Evolutionary conservation across 2,329 filamentous ascomycete genomes (phyloP).

Genomic region (Verticillium tricorpus): DNA sequence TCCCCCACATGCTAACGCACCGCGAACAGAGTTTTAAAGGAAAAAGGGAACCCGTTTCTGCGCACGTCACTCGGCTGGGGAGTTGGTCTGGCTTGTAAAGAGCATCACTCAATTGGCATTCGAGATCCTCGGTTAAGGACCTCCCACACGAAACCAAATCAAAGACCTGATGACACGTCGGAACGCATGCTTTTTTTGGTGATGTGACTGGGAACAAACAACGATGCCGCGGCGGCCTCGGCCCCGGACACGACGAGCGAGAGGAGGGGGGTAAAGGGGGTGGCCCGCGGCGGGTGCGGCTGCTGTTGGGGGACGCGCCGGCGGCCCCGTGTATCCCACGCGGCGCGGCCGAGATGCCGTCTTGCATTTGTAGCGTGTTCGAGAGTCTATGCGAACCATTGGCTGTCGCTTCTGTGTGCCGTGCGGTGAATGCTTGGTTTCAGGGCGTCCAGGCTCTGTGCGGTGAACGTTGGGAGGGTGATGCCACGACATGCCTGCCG

Average conservation of each 20-base stretch:
- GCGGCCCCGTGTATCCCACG: neutral
- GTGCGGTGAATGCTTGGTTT: neutral
- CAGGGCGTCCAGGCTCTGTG: too few relatives aligned
- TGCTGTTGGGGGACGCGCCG: neutral
- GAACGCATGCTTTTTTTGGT: neutral
- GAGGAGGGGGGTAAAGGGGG: neutral
- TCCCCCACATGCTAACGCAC: slow-evolving; percentile 18
- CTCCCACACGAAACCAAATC: slow-evolving; percentile 29
- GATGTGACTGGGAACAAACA: neutral
- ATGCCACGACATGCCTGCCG: too few relatives aligned
- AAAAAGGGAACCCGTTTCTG: slow-evolving; percentile 27
- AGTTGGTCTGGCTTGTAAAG: slow-evolving; percentile 43
- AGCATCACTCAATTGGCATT: slow-evolving; percentile 38
- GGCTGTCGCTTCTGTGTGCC: neutral
- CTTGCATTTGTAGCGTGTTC: neutral
- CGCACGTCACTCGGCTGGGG: slow-evolving; percentile 35
- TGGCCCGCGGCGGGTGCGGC: neutral
- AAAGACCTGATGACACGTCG: slow-evolving; percentile 6
- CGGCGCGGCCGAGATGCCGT: neutral
- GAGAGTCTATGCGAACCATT: neutral
- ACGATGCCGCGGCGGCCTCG: neutral
- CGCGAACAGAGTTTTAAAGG: slow-evolving; percentile 35
- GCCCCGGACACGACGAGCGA: neutral
- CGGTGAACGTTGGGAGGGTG: too few relatives aligned
- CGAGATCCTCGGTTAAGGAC: slow-evolving; percentile 30